Conservation (phyloP, 2,329 filamentous ascomycete species). For the Stachybotrys elegans region DNA sequence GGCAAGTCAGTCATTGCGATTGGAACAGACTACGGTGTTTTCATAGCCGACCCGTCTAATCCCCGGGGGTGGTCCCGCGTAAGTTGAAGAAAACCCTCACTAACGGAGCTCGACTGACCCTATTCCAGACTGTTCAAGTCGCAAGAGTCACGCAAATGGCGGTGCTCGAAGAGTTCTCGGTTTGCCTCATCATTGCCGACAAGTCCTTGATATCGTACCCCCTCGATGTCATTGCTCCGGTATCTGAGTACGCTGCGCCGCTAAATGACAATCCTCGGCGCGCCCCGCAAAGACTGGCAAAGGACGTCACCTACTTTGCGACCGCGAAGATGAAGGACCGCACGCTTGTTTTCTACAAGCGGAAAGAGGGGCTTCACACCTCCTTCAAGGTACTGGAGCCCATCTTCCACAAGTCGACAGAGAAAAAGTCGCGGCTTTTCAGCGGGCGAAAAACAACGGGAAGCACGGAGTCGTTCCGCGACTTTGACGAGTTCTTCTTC, state of each 20-base stretch:
- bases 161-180: constrained; percentile 90
- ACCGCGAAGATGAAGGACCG: constrained; percentile 97
- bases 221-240: constrained; percentile 71
- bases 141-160: constrained; percentile 84
- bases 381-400: constrained; percentile 97
- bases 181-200: constrained; percentile 88
- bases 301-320: constrained; percentile 95
- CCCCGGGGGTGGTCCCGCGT: constrained; percentile 88
- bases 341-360: constrained; percentile 93
- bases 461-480: constrained; percentile 90
- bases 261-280: constrained; percentile 68
- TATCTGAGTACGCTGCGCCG: constrained; percentile 56
- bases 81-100: constrained; percentile 29
- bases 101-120: constrained; percentile 12
- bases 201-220: constrained; percentile 90
- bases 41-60: constrained; percentile 80
- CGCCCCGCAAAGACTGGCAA: constrained; percentile 86
- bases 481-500: constrained; percentile 98
- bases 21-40: constrained; percentile 93
- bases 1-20: constrained; percentile 87
- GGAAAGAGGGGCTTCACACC: constrained; percentile 84
- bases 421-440: constrained; percentile 70
- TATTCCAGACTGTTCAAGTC: constrained; percentile 64
- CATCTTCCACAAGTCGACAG: constrained; percentile 85
- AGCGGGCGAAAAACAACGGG: constrained; percentile 57